Evolutionary conservation across 768 basidiomycete genomes (phyloP).

Genomic region (Pleurotus cornucopiae): DNA sequence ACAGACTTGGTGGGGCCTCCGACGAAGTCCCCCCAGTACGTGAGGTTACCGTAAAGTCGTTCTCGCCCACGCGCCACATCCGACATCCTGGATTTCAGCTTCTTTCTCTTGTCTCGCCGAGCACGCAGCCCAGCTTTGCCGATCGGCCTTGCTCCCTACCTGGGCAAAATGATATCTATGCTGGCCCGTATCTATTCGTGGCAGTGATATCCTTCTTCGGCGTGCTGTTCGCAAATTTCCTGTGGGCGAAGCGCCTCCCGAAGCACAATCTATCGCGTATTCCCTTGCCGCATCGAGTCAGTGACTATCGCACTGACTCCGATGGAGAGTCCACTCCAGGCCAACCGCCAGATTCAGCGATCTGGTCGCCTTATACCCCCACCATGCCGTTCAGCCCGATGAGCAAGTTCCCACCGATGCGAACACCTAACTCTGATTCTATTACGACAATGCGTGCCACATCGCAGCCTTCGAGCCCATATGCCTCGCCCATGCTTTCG

Average conservation of each 20-base stretch:
- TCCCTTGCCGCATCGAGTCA: constrained; percentile 17
- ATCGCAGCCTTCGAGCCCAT: constrained; percentile 37
- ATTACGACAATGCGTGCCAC: constrained; percentile 37
- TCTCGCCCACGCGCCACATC: constrained; percentile 73
- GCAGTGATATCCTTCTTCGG: constrained; percentile 48
- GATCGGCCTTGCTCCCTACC: constrained; percentile 81
- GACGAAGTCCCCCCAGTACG: constrained; percentile 33
- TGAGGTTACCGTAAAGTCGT: constrained; percentile 87
- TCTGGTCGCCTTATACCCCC: constrained; percentile 40
- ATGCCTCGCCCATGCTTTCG: constrained; percentile 31
- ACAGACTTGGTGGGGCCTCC: constrained; percentile 31
- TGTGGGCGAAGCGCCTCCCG: constrained; percentile 19
- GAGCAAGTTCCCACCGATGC: constrained; percentile 31
- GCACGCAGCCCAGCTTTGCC: constrained; percentile 39
- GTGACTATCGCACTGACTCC: neutral
- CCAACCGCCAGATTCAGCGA: constrained; percentile 29
- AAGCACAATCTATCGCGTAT: constrained; percentile 23
- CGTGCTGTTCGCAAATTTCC: constrained; percentile 41
- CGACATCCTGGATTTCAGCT: constrained; percentile 81
- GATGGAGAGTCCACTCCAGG: constrained; percentile 14
- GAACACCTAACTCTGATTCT: constrained; percentile 31
- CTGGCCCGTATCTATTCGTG: constrained; percentile 59
- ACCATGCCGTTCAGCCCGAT: constrained; percentile 34
- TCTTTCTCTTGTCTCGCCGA: constrained; percentile 51
- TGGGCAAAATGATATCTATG: constrained; percentile 58